These are phyloP conservation scores for Candolleomyces efflorescens DNA, from an alignment of 768 basidiomycete genomes.

Conservation along the genomic window DNA sequence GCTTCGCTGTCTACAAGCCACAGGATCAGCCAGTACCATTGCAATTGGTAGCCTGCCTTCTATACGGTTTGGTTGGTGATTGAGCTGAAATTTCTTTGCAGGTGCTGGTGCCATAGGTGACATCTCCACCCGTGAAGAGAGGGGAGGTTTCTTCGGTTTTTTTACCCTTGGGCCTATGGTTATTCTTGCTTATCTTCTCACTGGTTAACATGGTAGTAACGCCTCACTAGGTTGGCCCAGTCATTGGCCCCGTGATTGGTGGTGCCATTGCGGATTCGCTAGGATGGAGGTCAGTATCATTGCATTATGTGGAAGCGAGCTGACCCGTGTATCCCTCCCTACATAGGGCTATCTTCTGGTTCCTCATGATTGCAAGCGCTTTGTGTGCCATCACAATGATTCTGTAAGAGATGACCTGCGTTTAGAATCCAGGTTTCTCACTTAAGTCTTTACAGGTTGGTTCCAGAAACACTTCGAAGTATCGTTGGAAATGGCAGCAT, in stretches of 20 bases:
- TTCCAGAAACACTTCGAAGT: conserved; percentile 52
- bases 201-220: neutral
- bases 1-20: conserved; percentile 75
- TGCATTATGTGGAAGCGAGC: neutral
- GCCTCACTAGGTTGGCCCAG: conserved; percentile 48
- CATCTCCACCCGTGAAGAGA: conserved; percentile 66
- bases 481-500: conserved; percentile 53
- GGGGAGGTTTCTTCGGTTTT: conserved; percentile 71
- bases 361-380: conserved; percentile 46
- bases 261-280: conserved; percentile 53
- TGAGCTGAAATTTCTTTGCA: conserved; percentile 15
- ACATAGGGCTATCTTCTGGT: conserved; percentile 59
- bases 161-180: conserved; percentile 66
- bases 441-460: conserved; percentile 28
- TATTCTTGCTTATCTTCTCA: conserved; percentile 3
- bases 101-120: conserved; percentile 79
- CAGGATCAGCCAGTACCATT: conserved; percentile 75
- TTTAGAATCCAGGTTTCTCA: neutral
- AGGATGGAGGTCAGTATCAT: conserved; percentile 54
- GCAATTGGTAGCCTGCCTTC: conserved; percentile 49
- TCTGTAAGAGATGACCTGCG: conserved; percentile 29
- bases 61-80: neutral
- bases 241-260: conserved; percentile 55
- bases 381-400: conserved; percentile 44
- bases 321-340: neutral